Conservation (phyloP, 768 basidiomycete species). For the Russula foetens region DNA sequence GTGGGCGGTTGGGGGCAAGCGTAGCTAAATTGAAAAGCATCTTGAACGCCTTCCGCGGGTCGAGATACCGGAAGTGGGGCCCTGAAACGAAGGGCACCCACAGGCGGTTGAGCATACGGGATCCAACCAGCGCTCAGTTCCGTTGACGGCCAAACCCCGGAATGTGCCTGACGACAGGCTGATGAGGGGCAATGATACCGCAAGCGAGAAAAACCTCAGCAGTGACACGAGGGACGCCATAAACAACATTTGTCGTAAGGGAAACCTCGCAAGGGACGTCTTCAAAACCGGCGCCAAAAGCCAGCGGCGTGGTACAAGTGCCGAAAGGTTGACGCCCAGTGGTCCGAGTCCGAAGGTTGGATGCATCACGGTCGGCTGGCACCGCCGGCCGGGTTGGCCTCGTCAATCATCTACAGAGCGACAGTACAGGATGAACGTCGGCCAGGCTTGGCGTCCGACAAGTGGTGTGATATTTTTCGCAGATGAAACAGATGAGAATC, state of each 20-base stretch:
- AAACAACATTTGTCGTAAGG: not conserved
- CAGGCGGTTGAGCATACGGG: constrained; percentile 49
- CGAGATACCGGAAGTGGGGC: constrained; percentile 38
- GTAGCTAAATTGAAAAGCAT: constrained; percentile 44
- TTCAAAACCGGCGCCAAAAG: not conserved
- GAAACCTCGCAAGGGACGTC: not conserved
- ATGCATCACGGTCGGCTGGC: too few species aligned
- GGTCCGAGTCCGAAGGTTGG: too few species aligned
- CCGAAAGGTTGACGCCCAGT: not conserved
- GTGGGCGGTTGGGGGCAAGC: constrained; percentile 44
- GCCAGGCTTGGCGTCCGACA: too few species aligned
- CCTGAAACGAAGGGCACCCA: constrained; percentile 49
- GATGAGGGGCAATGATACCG: constrained; percentile 28
- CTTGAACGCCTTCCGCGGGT: constrained; percentile 26
- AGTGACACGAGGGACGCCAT: not conserved
- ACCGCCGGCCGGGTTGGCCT: too few species aligned
- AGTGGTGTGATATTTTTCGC: too few species aligned
- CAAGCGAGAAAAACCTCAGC: not conserved
- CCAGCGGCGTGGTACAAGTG: too few species aligned
- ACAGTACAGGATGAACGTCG: too few species aligned
- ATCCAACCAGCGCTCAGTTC: constrained; percentile 53
- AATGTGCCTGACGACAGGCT: constrained; percentile 37
- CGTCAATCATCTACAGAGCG: too few species aligned
- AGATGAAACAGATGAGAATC: too few species aligned
- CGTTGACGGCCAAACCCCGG: constrained; percentile 38